A percentile compares a stretch with the other conserved stretches of the same genome.
Conservation (phyloP, 2,329 filamentous ascomycete genomes). For the Beauveria medogensis region DNA sequence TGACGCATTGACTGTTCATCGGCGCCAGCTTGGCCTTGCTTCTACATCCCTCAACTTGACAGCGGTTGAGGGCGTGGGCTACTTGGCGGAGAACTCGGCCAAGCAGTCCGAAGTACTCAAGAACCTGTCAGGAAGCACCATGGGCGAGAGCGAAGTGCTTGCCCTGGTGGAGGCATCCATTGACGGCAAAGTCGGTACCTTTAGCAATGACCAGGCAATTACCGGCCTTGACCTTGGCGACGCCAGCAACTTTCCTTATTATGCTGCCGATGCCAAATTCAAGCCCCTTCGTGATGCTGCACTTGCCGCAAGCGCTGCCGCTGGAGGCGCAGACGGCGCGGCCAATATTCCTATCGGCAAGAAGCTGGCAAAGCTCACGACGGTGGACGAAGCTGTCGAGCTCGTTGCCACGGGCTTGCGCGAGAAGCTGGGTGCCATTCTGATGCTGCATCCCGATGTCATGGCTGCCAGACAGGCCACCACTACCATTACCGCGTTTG, state of each 20-base stretch:
- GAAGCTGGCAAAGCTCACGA: constrained; percentile 12
- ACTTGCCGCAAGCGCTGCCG: constrained; percentile 19
- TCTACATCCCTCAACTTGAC: constrained; percentile 45
- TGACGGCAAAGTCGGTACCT: constrained; percentile 30
- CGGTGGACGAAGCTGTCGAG: constrained; percentile 17
- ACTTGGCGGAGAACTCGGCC: constrained; percentile 38
- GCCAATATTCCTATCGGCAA: constrained; percentile 14
- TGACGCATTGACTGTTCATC: constrained; percentile 32
- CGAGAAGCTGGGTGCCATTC: constrained; percentile 28
- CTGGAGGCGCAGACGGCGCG: constrained; percentile 5
- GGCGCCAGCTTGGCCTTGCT: constrained; percentile 30
- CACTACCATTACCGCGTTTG: constrained; percentile 19
- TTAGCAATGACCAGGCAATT: constrained; percentile 43
- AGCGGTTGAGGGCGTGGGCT: constrained; percentile 40
- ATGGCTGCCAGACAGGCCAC: constrained; percentile 15
- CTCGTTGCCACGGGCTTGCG: constrained; percentile 18
- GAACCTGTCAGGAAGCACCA: constrained; percentile 38
- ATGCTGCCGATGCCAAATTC: constrained; percentile 47
- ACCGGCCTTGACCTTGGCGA: constrained; percentile 44
- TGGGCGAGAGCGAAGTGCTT: constrained; percentile 46
- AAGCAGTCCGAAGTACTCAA: constrained; percentile 38
- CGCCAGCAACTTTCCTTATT: constrained; percentile 40
- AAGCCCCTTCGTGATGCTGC: constrained; percentile 35
- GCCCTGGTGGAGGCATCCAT: constrained; percentile 46
- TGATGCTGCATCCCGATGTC: constrained; percentile 20